A percentile compares a stretch with the other conserved stretches of the same genome.
These are phyloP conservation scores for Cruciata laevipes DNA, from an alignment of 257 asterid species.

Conservation along the genomic window DNA sequence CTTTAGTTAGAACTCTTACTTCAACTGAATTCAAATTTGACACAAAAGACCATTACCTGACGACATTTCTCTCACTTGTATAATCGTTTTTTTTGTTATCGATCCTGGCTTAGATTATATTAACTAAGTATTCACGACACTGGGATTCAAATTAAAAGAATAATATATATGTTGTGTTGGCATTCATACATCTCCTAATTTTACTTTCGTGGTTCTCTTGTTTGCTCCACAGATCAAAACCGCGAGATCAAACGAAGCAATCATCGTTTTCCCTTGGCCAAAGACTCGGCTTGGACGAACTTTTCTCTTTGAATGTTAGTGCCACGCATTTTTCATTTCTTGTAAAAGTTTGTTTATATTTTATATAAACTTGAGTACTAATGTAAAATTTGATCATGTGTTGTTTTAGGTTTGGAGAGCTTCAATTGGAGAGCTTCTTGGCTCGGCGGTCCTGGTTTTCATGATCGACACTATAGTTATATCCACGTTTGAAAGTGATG, in stretches of 20 bases:
- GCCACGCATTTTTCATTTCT: not conserved
- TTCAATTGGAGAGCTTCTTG: slow-evolving; percentile 62
- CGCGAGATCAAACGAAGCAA: slow-evolving; percentile 23
- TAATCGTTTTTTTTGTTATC: too few species aligned
- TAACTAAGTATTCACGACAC: too few species aligned
- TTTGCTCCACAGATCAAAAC: slow-evolving; percentile 22
- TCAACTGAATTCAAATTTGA: too few species aligned
- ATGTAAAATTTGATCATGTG: not conserved
- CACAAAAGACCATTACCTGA: too few species aligned
- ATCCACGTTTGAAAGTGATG: slow-evolving; percentile 41
- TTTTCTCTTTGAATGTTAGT: slow-evolving; percentile 43
- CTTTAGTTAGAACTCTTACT: too few species aligned
- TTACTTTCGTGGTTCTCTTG: not conserved
- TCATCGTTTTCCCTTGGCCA: slow-evolving; percentile 25
- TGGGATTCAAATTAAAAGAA: too few species aligned
- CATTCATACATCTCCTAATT: not conserved
- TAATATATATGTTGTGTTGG: not conserved
- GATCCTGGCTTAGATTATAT: too few species aligned
- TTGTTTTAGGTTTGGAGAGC: slow-evolving; percentile 62
- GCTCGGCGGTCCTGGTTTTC: slow-evolving; percentile 61
- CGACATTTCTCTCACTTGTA: too few species aligned
- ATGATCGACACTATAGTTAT: slow-evolving; percentile 63
- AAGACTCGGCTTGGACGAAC: slow-evolving; percentile 48
- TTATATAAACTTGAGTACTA: not conserved
- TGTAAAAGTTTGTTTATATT: not conserved